Percentiles rank a stretch among this genome's conserved stretches.
Conservation (phyloP, 352 stramenopile genomes). For the Pythium folliculosum region DNA sequence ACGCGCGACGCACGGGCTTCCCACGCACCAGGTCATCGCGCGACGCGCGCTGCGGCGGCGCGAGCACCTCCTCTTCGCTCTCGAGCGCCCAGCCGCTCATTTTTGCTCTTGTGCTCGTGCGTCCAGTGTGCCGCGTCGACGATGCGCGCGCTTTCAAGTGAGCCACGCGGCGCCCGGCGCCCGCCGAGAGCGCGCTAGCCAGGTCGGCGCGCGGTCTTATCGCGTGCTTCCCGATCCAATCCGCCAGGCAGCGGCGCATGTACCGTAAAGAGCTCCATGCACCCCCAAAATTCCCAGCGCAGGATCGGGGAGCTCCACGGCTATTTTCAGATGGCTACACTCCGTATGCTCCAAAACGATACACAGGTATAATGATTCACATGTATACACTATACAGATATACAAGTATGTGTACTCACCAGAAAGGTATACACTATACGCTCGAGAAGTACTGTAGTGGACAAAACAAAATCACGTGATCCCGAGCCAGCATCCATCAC, state of each 20-base stretch:
- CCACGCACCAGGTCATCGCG: not conserved
- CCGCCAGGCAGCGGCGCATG: not conserved
- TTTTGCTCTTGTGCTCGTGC: not conserved
- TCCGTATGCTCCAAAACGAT: not conserved
- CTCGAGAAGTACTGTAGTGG: no score
- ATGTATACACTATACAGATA: not conserved
- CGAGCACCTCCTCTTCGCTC: constrained; percentile 11
- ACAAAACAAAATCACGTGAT: constrained; percentile 13
- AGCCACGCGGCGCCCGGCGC: no score
- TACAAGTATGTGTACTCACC: no score
- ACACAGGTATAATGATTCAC: not conserved
- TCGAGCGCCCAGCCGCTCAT: constrained; percentile 26
- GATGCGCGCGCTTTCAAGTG: no score
- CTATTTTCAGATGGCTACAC: constrained; percentile 30
- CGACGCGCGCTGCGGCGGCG: not conserved
- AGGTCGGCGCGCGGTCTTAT: not conserved
- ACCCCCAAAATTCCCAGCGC: not conserved
- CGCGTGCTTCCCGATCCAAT: not conserved
- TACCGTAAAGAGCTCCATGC: not conserved
- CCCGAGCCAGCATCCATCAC: not conserved
- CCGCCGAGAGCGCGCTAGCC: not conserved
- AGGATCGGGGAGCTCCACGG: not conserved
- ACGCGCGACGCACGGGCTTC: constrained; percentile 25
- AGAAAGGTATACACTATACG: no score
- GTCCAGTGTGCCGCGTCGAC: not conserved